Percentiles rank a stretch among this genome's conserved stretches.
Conservation (phyloP, 2,329 filamentous ascomycete species). For the Zymoseptoria pseudotritici region DNA sequence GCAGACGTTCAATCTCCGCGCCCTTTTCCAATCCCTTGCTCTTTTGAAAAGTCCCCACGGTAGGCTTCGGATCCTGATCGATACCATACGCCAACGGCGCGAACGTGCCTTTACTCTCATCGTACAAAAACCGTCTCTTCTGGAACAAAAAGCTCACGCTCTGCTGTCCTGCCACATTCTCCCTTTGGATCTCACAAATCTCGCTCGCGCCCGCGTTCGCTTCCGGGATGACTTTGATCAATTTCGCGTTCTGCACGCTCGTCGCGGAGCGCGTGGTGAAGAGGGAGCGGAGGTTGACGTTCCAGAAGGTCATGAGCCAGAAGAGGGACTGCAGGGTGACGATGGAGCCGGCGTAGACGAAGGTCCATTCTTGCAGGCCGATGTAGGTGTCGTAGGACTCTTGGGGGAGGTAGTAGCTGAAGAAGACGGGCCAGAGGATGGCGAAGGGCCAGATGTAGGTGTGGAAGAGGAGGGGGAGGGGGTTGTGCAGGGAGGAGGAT, state of each 20-base stretch:
- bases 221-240: slow-evolving; percentile 88
- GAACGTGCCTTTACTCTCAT: slow-evolving; percentile 65
- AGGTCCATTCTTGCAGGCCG: slow-evolving; percentile 93
- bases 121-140: slow-evolving; percentile 90
- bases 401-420: slow-evolving; percentile 74
- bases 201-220: slow-evolving; percentile 84
- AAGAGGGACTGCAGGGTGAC: slow-evolving; percentile 78
- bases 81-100: slow-evolving; percentile 74
- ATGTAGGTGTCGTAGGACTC: slow-evolving; percentile 88
- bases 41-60: slow-evolving; percentile 68
- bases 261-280: slow-evolving; percentile 72
- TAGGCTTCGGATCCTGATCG: slow-evolving; percentile 76
- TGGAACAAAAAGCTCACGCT: slow-evolving; percentile 91
- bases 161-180: slow-evolving; percentile 66
- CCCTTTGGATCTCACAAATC: slow-evolving; percentile 73
- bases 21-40: slow-evolving; percentile 66
- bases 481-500: slow-evolving; percentile 79
- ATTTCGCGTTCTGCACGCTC: slow-evolving; percentile 62
- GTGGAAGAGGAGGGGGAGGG: slow-evolving; percentile 72
- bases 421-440: slow-evolving; percentile 85
- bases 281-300: slow-evolving; percentile 71
- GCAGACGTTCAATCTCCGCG: slow-evolving; percentile 69
- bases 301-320: slow-evolving; percentile 98
- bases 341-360: slow-evolving; percentile 85
- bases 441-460: slow-evolving; percentile 90